phyloP scores from a whole-genome alignment of 164 flowering plant species.

The Dillenia turbinata region DNA sequence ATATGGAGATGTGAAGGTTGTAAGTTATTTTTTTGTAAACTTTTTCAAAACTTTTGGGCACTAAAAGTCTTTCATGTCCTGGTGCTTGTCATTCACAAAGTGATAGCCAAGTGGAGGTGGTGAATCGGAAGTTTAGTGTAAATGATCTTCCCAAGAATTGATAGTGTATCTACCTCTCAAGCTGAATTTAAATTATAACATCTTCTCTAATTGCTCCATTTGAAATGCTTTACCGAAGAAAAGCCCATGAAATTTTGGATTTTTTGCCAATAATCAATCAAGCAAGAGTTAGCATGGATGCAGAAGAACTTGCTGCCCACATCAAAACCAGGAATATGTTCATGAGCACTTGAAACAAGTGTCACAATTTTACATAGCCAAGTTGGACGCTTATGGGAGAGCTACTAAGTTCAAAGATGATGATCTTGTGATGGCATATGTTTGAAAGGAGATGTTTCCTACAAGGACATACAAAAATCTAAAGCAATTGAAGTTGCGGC shows the following conservation, averaged over 20 bases:
- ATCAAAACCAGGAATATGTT: constrained; percentile 1
- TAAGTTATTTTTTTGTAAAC: too few relatives aligned
- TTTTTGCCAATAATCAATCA: background rate
- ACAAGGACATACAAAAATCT: too few relatives aligned
- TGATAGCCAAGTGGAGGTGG: too few relatives aligned
- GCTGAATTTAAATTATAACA: background rate
- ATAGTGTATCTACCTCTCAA: background rate
- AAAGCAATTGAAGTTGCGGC: too few relatives aligned
- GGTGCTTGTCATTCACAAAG: too few relatives aligned
- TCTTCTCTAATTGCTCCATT: background rate
- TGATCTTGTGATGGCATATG: constrained; percentile 5
- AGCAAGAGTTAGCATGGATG: background rate
- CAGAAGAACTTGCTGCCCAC: constrained; percentile 3
- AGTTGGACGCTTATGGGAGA: background rate
- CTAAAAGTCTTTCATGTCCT: too few relatives aligned
- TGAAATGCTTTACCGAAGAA: background rate
- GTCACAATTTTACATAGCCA: background rate
- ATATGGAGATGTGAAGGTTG: too few relatives aligned
- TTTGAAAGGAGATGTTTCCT: background rate
- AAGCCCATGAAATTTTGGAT: background rate
- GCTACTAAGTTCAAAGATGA: background rate
- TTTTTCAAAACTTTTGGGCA: too few relatives aligned
- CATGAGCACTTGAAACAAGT: constrained; percentile 3
- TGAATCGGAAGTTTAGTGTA: too few relatives aligned
- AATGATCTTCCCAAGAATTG: too few relatives aligned